A percentile compares a stretch with the other conserved stretches of the same genome.
Conservation (phyloP, 2,329 filamentous ascomycete species). For the Fusarium mexicanum region DNA sequence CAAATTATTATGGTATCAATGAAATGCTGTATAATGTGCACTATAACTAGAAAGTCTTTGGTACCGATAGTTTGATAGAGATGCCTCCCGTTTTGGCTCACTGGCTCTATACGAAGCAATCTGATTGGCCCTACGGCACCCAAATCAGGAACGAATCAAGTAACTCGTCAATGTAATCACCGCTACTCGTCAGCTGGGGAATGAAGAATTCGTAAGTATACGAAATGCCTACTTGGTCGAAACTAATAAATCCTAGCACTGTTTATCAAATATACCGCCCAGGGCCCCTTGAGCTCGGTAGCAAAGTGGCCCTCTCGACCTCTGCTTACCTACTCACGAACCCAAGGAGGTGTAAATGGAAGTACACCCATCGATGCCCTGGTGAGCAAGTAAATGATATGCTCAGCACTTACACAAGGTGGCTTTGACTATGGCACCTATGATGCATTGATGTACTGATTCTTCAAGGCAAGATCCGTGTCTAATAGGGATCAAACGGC, state of each 20-base stretch:
- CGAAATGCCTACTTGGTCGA: neutral
- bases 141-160: constrained; percentile 16
- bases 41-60: too few species aligned
- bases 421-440: neutral
- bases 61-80: too few species aligned
- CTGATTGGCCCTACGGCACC: neutral
- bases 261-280: too few species aligned
- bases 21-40: too few species aligned
- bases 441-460: neutral
- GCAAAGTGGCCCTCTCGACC: neutral
- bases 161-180: constrained; percentile 12
- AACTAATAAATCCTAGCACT: neutral
- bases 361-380: too few species aligned
- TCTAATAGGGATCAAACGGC: neutral
- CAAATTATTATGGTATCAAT: too few species aligned
- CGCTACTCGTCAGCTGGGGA: neutral
- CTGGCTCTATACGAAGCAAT: neutral
- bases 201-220: neutral
- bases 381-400: neutral
- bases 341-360: too few species aligned
- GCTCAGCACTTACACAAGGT: neutral
- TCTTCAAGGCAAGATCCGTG: neutral
- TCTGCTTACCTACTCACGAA: neutral
- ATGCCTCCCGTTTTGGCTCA: neutral
- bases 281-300: neutral